Evolutionary conservation across 2,329 filamentous ascomycete species (phyloP).

Genomic region (Aureobasidium leucospermi): DNA sequence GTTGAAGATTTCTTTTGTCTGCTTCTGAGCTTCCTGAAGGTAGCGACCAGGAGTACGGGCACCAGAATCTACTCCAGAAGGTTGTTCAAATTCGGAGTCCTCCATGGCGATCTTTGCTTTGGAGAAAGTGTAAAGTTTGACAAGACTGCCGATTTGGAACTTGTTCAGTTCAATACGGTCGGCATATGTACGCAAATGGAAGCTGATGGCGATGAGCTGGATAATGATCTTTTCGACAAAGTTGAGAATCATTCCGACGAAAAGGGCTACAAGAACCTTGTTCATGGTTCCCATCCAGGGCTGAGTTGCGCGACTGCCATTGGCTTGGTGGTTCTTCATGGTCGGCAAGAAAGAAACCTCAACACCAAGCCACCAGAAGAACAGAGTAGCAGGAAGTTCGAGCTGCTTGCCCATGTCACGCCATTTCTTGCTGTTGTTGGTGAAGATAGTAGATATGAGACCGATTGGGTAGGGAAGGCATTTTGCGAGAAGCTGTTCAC

Average conservation of each 20-base stretch:
- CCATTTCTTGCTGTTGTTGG: conserved; percentile 90
- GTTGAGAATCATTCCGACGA: conserved; percentile 73
- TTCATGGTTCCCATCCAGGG: conserved; percentile 72
- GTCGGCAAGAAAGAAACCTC: conserved; percentile 81
- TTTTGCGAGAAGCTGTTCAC: conserved; percentile 49
- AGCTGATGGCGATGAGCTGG: conserved; percentile 88
- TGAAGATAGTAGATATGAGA: conserved; percentile 64
- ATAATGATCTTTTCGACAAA: conserved; percentile 89
- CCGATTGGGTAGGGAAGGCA: conserved; percentile 55
- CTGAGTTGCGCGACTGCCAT: conserved; percentile 46
- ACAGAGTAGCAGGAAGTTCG: conserved; percentile 76
- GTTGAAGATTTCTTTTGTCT: conserved; percentile 66
- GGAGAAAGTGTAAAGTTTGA: conserved; percentile 59
- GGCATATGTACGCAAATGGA: conserved; percentile 84
- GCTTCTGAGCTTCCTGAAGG: conserved; percentile 62
- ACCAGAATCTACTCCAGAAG: conserved; percentile 45
- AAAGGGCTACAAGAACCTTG: conserved; percentile 80
- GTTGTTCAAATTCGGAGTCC: conserved; percentile 69
- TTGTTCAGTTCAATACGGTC: conserved; percentile 90
- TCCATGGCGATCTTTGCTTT: conserved; percentile 59
- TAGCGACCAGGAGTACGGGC: conserved; percentile 66
- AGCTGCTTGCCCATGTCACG: conserved; percentile 78
- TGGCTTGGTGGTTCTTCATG: conserved; percentile 57
- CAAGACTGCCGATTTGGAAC: conserved; percentile 66
- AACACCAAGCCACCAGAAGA: conserved; percentile 86